Evolutionary conservation across 2,329 filamentous ascomycete genomes (phyloP).

Genomic region (Colletotrichum nymphaeae): DNA sequence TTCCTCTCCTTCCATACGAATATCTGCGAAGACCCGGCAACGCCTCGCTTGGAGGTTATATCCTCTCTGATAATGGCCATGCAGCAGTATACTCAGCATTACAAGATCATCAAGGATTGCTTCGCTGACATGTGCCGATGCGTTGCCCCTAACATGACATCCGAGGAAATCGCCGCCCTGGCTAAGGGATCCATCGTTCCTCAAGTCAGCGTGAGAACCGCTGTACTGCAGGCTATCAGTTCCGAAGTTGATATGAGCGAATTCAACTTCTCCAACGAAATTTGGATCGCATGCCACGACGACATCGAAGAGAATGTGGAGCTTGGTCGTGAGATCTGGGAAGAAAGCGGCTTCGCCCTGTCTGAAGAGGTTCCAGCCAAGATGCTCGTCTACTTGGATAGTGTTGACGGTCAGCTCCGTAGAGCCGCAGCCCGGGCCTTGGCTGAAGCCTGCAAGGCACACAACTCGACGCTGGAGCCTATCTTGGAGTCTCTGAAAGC

Average conservation of each 20-base stretch:
- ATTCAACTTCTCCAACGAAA: conserved; percentile 85
- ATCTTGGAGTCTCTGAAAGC: conserved; percentile 75
- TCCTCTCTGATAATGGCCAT: conserved; percentile 81
- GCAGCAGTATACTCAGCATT: conserved; percentile 91
- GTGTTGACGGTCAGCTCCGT: conserved; percentile 83
- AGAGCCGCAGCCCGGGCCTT: conserved; percentile 85
- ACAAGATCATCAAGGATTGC: conserved; percentile 94
- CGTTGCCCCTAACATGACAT: conserved; percentile 82
- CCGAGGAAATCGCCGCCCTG: conserved; percentile 79
- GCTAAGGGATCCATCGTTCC: conserved; percentile 82
- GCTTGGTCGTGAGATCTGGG: conserved; percentile 90
- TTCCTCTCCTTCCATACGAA: conserved; percentile 90
- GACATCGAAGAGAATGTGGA: conserved; percentile 89
- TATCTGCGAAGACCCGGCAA: conserved; percentile 77
- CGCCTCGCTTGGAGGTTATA: conserved; percentile 82
- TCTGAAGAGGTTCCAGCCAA: conserved; percentile 72
- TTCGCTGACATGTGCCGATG: conserved; percentile 87
- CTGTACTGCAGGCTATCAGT: conserved; percentile 89
- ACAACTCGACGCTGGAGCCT: conserved; percentile 68
- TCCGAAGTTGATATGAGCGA: conserved; percentile 93
- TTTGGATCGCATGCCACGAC: conserved; percentile 95
- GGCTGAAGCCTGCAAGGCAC: conserved; percentile 75
- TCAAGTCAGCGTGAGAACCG: conserved; percentile 82
- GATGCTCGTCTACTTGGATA: conserved; percentile 83
- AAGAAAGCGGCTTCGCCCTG: conserved; percentile 85